These are phyloP conservation scores for Eleusine indica DNA, from an alignment of 176 grass and related monocot genomes.

Conservation along the genomic window DNA sequence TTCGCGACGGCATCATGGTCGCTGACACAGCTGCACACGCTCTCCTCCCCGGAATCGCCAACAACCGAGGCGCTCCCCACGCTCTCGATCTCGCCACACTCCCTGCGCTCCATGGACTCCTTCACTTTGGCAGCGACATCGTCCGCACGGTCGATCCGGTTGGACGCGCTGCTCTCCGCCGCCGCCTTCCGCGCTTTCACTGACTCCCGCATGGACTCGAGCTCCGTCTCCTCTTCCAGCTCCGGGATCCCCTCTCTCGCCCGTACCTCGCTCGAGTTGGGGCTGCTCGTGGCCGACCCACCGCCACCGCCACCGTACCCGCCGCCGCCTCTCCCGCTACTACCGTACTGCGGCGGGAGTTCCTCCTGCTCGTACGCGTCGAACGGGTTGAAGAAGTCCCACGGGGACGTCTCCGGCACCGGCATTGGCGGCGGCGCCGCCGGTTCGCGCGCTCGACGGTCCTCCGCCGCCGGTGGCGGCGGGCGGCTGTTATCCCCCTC, in stretches of 20 bases:
- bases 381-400: slow-evolving; percentile 91
- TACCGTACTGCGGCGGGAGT: slow-evolving; percentile 26
- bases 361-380: slow-evolving; percentile 67
- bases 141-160: slow-evolving; percentile 38
- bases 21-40: slow-evolving; percentile 47
- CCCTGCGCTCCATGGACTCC: slow-evolving; percentile 47
- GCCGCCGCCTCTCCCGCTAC: slow-evolving; percentile 16
- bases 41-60: slow-evolving; percentile 45
- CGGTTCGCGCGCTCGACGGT: slow-evolving; percentile 9
- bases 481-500: slow-evolving; percentile 5
- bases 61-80: slow-evolving; percentile 33
- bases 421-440: slow-evolving; percentile 59
- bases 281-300: slow-evolving; percentile 64
- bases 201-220: slow-evolving; percentile 61
- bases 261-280: slow-evolving; percentile 86
- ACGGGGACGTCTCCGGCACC: slow-evolving; percentile 46
- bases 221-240: slow-evolving; percentile 89
- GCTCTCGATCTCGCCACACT: slow-evolving; percentile 44
- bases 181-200: slow-evolving; percentile 54
- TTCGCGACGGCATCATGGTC: slow-evolving; percentile 13
- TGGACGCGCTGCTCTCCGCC: slow-evolving; percentile 48
- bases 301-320: slow-evolving; percentile 2
- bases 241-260: slow-evolving; percentile 92
- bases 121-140: slow-evolving; percentile 43
- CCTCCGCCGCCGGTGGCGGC: slow-evolving; percentile 8